phyloP scores from a whole-genome alignment of 768 basidiomycete genomes.

The Russula virescens region DNA sequence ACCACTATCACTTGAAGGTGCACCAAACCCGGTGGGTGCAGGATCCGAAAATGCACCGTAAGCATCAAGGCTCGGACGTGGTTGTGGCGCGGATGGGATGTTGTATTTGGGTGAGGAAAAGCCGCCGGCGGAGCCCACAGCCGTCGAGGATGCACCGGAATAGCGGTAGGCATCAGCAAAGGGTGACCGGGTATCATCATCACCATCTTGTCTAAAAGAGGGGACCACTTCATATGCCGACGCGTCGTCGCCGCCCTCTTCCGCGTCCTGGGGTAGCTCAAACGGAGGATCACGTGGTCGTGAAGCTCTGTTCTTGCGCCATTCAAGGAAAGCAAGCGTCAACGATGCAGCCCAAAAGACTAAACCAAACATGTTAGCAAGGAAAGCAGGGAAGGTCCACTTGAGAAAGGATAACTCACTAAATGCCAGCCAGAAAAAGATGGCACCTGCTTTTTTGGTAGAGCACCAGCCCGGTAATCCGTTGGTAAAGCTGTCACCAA shows the following conservation, averaged over 20 bases:
- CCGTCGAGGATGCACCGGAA: slow-evolving; percentile 34
- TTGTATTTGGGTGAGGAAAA: slow-evolving; percentile 29
- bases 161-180: slow-evolving; percentile 54
- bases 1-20: slow-evolving; percentile 35
- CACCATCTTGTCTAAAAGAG: slow-evolving; percentile 31
- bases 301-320: slow-evolving; percentile 60
- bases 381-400: not conserved
- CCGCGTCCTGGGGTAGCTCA: slow-evolving; percentile 49
- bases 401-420: slow-evolving; percentile 39
- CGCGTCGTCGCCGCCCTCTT: slow-evolving; percentile 46
- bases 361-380: slow-evolving; percentile 29
- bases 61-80: slow-evolving; percentile 70
- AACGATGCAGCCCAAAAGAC: slow-evolving; percentile 74
- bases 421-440: slow-evolving; percentile 87
- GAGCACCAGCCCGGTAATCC: slow-evolving; percentile 79
- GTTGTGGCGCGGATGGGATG: slow-evolving; percentile 31
- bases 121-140: slow-evolving; percentile 27
- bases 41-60: slow-evolving; percentile 92
- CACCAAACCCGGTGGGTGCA: slow-evolving; percentile 67
- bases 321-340: slow-evolving; percentile 60
- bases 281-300: slow-evolving; percentile 72
- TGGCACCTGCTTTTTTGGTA: slow-evolving; percentile 85
- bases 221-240: slow-evolving; percentile 47
- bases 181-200: slow-evolving; percentile 32
- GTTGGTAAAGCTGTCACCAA: slow-evolving; percentile 59